These are phyloP conservation scores for Chalaropsis ovoidea DNA, from an alignment of 2,329 filamentous ascomycete species.

Conservation along the genomic window DNA sequence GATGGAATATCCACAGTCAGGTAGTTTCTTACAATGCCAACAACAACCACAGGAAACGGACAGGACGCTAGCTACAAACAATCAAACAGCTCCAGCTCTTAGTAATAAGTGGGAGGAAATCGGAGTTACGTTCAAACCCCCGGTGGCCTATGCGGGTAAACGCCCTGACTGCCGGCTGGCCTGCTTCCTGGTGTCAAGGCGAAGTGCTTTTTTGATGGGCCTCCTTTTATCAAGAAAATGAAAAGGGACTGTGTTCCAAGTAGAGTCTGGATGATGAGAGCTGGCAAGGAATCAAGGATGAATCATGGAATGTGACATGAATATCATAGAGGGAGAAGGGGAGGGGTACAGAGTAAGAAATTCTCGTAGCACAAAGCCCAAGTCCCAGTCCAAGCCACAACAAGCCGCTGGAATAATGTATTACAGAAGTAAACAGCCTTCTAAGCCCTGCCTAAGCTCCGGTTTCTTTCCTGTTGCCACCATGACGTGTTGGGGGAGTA, in stretches of 20 bases:
- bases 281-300: neutral
- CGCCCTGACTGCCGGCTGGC: neutral
- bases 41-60: neutral
- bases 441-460: conserved; percentile 3
- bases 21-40: conserved; percentile 2
- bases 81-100: neutral
- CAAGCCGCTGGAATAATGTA: neutral
- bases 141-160: neutral
- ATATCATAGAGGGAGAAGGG: neutral
- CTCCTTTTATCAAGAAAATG: neutral
- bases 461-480: neutral
- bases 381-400: neutral
- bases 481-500: conserved; percentile 4
- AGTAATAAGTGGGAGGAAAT: neutral
- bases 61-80: neutral
- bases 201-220: conserved; percentile 10
- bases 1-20: neutral
- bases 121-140: neutral
- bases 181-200: neutral
- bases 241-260: neutral
- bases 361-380: neutral
- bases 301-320: neutral
- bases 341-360: neutral
- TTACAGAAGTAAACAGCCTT: conserved; percentile 7
- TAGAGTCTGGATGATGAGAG: neutral